Conservation (phyloP, 1,284 basidiomycete genomes). For the Ceratobasidium sp. region DNA sequence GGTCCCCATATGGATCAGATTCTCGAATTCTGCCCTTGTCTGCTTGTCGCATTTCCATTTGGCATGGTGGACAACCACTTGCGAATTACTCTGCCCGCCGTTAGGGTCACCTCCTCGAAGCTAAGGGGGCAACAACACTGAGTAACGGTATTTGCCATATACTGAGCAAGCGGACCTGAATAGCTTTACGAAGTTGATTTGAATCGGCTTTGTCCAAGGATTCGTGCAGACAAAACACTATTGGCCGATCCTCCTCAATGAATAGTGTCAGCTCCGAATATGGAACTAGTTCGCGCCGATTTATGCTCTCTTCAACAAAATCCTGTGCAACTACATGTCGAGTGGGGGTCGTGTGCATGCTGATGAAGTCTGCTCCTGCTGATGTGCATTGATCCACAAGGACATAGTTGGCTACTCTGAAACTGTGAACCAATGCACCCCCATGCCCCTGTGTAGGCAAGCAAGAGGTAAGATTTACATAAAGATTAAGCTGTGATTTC, state of each 20-base stretch:
- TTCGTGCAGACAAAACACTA: constrained; percentile 14
- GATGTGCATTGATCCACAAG: constrained; percentile 8
- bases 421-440: not conserved
- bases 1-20: not conserved
- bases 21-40: too few relatives aligned
- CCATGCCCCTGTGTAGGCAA: not conserved
- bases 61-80: not conserved
- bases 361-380: not conserved
- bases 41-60: not conserved
- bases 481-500: too few relatives aligned
- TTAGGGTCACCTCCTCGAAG: constrained; percentile 9
- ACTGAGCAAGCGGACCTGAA: not conserved
- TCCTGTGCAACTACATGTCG: not conserved
- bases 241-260: constrained; percentile 6
- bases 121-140: not conserved
- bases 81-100: not conserved
- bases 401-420: not conserved
- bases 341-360: not conserved
- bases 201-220: not conserved
- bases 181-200: not conserved
- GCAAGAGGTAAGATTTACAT: too few relatives aligned
- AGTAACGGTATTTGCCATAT: not conserved
- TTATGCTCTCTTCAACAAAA: constrained; percentile 16
- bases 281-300: not conserved
- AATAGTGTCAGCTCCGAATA: constrained; percentile 7